Percentiles rank a stretch among this genome's conserved stretches.
Evolutionary conservation across 2,329 filamentous ascomycete species (phyloP).

Genomic region (Colletotrichum gloeosporioides): DNA sequence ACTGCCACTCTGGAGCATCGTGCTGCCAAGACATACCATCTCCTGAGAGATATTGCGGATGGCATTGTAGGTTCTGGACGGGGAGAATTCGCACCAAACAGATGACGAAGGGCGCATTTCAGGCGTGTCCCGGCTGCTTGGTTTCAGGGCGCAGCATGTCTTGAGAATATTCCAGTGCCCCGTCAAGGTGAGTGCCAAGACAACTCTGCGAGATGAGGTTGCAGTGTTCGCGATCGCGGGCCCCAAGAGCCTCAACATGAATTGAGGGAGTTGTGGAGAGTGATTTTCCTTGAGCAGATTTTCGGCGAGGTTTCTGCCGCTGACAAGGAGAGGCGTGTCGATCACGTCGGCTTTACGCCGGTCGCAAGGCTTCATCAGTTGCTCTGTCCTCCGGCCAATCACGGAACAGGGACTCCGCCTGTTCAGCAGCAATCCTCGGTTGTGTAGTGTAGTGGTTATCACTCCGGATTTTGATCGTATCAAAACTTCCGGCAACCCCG

Average conservation of each 20-base stretch:
- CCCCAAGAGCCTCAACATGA: not conserved
- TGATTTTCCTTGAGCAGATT: not conserved
- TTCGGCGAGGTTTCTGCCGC: not conserved
- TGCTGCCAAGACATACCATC: not conserved
- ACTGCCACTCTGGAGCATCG: not conserved
- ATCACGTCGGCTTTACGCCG: not conserved
- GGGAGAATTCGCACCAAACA: slow-evolving; percentile 4
- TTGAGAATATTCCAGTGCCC: not conserved
- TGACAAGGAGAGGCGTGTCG: not conserved
- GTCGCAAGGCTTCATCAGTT: not conserved
- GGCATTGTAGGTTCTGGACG: not conserved
- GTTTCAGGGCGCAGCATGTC: not conserved
- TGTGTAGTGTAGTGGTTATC: slow-evolving; percentile 23
- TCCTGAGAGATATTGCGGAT: not conserved
- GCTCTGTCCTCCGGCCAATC: not conserved
- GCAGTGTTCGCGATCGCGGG: not conserved
- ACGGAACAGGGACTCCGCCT: not conserved
- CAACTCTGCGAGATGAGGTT: not conserved
- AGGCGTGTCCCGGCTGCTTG: not conserved
- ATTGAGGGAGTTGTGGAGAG: not conserved
- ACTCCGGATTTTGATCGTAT: slow-evolving; percentile 20
- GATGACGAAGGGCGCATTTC: not conserved
- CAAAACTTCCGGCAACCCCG: slow-evolving; percentile 14
- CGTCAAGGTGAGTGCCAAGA: not conserved
- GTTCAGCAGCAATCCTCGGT: not conserved